These are phyloP conservation scores for Hordeum marinum DNA, from an alignment of 176 grass and related monocot species.

Conservation along the genomic window DNA sequence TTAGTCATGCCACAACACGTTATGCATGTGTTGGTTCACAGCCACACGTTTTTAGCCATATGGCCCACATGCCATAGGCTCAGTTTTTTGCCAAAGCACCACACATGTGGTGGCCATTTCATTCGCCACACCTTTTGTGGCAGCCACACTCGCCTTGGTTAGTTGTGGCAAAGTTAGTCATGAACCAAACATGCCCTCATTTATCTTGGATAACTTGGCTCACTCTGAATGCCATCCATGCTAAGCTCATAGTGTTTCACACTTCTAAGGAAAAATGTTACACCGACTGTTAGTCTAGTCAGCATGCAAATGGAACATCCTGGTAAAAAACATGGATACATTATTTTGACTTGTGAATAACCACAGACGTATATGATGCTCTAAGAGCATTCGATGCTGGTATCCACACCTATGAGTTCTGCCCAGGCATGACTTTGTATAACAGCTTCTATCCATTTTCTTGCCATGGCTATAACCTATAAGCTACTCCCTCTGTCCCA, in stretches of 20 bases:
- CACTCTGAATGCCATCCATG: neutral
- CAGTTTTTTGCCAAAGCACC: neutral
- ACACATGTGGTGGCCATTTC: neutral
- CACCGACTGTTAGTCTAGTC: neutral
- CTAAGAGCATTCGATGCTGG: neutral
- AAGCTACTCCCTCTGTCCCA: neutral
- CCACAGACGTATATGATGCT: neutral
- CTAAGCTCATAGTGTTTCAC: neutral
- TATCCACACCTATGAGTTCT: neutral
- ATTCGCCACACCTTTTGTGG: neutral
- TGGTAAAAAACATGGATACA: neutral
- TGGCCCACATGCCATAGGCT: neutral
- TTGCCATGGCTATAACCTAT: slow-evolving; percentile 12
- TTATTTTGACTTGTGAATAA: slow-evolving; percentile 4
- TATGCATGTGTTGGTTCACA: neutral
- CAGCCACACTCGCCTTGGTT: neutral
- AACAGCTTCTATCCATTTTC: neutral
- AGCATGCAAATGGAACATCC: neutral
- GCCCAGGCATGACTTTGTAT: slow-evolving; percentile 4
- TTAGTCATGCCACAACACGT: neutral
- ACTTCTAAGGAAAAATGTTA: neutral
- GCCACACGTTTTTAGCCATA: neutral
- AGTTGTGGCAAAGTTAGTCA: neutral
- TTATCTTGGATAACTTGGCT: slow-evolving; percentile 7
- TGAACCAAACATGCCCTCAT: neutral